A percentile compares a stretch with the other conserved stretches of the same genome.
phyloP scores from a whole-genome alignment of 176 grass and related monocot species.

The Aechmea fasciata region DNA sequence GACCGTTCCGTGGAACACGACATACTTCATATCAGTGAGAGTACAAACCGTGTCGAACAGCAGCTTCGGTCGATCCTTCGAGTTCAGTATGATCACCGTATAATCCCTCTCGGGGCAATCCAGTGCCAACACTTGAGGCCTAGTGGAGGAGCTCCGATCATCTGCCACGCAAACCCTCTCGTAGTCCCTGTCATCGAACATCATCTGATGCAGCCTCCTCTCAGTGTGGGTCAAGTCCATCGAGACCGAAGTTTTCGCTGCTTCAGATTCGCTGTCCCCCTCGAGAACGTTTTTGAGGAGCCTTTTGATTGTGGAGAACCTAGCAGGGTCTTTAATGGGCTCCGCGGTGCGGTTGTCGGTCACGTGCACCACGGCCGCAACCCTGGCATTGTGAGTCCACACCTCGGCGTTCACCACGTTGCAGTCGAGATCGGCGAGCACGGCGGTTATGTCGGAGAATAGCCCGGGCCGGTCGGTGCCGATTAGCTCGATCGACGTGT shows the following conservation, averaged over 20 bases:
- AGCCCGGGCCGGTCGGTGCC: constrained; percentile 47
- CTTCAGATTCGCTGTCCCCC: constrained; percentile 9
- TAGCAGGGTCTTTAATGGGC: constrained; percentile 15
- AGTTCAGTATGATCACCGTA: constrained; percentile 47
- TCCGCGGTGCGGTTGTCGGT: constrained; percentile 33
- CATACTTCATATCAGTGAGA: constrained; percentile 49
- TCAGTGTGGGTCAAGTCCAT: constrained; percentile 16
- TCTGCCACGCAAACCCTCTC: constrained; percentile 1
- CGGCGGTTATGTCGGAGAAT: constrained; percentile 48
- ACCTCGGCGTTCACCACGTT: constrained; percentile 42
- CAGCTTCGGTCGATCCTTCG: constrained; percentile 43
- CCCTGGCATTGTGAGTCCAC: constrained; percentile 47
- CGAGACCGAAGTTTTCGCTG: constrained; percentile 16
- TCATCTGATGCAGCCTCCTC: constrained; percentile 51
- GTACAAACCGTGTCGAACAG: constrained; percentile 64
- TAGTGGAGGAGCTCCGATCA: background rate
- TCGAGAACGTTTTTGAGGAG: constrained; percentile 38
- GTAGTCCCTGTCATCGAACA: constrained; percentile 28
- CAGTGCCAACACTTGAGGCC: constrained; percentile 17
- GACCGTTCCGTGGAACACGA: constrained; percentile 64
- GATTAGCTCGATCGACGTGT: constrained; percentile 33
- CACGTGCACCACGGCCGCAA: constrained; percentile 38
- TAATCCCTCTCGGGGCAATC: constrained; percentile 49
- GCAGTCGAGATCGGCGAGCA: constrained; percentile 38
- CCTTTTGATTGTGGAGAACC: constrained; percentile 29